Evolutionary conservation across 2,329 filamentous ascomycete genomes (phyloP), one percentile per base, ranked within the genome.

Genomic region (Calycina herbarum): DNA sequence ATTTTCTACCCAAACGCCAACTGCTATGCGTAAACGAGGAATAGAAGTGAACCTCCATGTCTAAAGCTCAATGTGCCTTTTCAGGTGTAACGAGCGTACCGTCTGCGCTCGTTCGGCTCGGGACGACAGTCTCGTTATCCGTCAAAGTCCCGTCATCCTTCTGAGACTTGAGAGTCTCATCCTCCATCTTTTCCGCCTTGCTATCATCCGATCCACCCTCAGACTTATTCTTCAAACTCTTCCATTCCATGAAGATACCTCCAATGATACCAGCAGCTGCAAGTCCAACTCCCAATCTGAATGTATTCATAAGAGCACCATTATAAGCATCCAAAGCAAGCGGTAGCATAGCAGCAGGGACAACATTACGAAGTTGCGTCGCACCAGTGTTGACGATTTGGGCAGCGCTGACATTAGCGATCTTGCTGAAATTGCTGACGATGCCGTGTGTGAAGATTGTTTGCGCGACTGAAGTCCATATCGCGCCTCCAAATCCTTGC

Each of bases 281-380:
- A 72, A 88, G 78, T 1, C 81, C 85, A 3, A 83, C 78, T 2
- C 79, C 78, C 5, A 87, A 83, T 68, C 85, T 85, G 71, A 85
- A 87, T 0, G 80, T 80, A 66, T 82, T 76, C 5, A 78, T 80
- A 29, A 89, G 71, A 0, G 84, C 82, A 6, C 73, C 66, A 70
- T 87, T 88, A 75, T 89, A 89, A 0, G 82, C 84, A 0, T 70
- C 48, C n/a, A 86, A 76, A 24, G 88, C 83, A 0, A 75, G 75
- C 1, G 69, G 64, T 1, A 87, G 71, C 67, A 77, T 79, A 54
- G 81, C 64, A 0, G 70, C 54, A 0, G 79, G 75, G 3, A 73
- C 65, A 1, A 72, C n/a, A 13, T 77, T 71, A 67, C 82, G 80
- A 24, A 89, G 73, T 60, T 82, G 79, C 0, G 85, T 86, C 0